phyloP scores from a whole-genome alignment of 495 filamentous ascomycete species.

The Penicillium mononematosum region DNA sequence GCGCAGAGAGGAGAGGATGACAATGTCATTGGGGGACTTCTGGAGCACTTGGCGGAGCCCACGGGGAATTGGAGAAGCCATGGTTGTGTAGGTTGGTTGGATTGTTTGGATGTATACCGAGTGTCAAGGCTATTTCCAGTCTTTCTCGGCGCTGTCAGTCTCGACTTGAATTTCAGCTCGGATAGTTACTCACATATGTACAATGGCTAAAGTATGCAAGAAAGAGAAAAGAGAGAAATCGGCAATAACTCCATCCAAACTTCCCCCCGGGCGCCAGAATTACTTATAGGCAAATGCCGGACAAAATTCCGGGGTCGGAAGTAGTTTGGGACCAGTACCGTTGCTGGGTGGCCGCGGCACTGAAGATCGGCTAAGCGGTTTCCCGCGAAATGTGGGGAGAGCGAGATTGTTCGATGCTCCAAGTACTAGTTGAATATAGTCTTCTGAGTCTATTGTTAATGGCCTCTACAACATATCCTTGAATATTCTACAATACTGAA shows the following conservation, averaged over 20 bases:
- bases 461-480: background rate
- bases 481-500: background rate
- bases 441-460: background rate
- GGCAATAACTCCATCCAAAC: conserved; percentile 12
- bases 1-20: conserved; percentile 84
- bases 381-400: conserved; percentile 29
- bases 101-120: conserved; percentile 6
- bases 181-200: conserved; percentile 4
- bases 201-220: conserved; percentile 8
- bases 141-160: conserved; percentile 11
- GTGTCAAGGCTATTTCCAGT: conserved; percentile 5
- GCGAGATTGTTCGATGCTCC: background rate
- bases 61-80: conserved; percentile 58
- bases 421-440: background rate
- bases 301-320: conserved; percentile 38
- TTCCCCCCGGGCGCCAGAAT: conserved; percentile 2
- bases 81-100: conserved; percentile 22
- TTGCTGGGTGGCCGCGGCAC: conserved; percentile 33
- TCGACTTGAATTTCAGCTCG: background rate
- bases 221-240: conserved; percentile 2
- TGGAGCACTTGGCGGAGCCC: conserved; percentile 75
- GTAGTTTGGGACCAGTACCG: conserved; percentile 18
- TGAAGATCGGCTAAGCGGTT: conserved; percentile 48
- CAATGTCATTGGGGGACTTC: conserved; percentile 77
- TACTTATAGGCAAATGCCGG: conserved; percentile 31